Evolutionary conservation across 345 rosid genomes (phyloP), one percentile per base, ranked within the genome.

Genomic region (Populus simonii): DNA sequence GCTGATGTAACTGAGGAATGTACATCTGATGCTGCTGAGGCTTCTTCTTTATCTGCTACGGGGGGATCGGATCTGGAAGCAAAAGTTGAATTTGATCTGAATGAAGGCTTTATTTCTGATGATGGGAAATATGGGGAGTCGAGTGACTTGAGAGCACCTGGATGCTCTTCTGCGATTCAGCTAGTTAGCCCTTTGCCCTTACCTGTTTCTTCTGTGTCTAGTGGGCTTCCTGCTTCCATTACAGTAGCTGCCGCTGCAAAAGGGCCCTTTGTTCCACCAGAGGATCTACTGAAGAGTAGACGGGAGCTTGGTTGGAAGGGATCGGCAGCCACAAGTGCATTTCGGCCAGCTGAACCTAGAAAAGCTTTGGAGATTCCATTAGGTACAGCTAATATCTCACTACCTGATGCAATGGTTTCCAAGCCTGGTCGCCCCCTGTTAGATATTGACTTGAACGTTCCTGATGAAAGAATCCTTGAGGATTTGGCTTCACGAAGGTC

Each of bases 291-390:
- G 78, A 89, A 84, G 84, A 87, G 85, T 68, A 95, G 88, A 84
- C 92, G 85, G 39, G 85, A 82, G 73, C 84, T 92, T 86, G 98
- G 99, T 57, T 95, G 99, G 99, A 95, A 91, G 86, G 99, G 99
- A 69, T 92, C 98, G 33, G 99, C 98, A 2, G 99, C 99, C 63
- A 95, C 99, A 27, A 95, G 99, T 84, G 99, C 99, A 17, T 95
- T 95, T 84, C 87, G 99, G 15, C 99, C 99, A 29, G 97, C 99
- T 71, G 99, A 91, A 83, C 97, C 98, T 18, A 84, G 98, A 81
- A 93, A 88, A 80, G 27, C 51, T 27, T 47, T 80, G 69, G 97
- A 90, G 72, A 85, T 83, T 82, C 76, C 83, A 27, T 57, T 84
- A 22, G 72, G 85, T 72, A 74, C 84, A 6, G 75, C 73, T n/a